phyloP scores from a whole-genome alignment of 2,329 filamentous ascomycete species.

The Verticillium zaregamsianum region DNA sequence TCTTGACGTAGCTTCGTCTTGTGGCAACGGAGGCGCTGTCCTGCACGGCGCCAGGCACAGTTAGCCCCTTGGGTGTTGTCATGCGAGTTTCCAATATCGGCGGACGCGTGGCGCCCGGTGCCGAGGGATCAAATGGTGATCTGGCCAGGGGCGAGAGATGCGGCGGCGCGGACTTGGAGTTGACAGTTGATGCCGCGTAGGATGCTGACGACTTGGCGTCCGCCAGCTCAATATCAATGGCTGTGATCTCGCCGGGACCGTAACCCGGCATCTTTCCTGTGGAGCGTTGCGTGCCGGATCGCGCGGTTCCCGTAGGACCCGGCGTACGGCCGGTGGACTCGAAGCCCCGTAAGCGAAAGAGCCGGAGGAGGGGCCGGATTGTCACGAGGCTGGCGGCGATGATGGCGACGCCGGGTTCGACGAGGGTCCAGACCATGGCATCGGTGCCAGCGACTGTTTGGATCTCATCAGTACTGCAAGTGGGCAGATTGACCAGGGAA shows the following conservation, averaged over 20 bases:
- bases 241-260: conserved; percentile 31
- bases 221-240: conserved; percentile 27
- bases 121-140: not conserved
- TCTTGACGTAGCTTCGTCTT: conserved; percentile 16
- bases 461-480: conserved; percentile 9
- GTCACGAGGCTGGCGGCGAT: conserved; percentile 50
- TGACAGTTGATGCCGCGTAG: not conserved
- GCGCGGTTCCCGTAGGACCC: conserved; percentile 21
- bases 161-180: not conserved
- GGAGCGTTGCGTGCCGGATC: conserved; percentile 23
- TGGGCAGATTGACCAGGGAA: no score
- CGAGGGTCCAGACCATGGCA: conserved; percentile 53
- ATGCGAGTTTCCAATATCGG: not conserved
- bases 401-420: conserved; percentile 53
- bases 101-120: not conserved
- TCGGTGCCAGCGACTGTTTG: conserved; percentile 41
- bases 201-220: not conserved
- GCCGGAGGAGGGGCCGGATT: conserved; percentile 48
- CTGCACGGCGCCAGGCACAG: not conserved
- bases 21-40: not conserved
- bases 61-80: not conserved
- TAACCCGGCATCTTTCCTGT: conserved; percentile 24
- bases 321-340: conserved; percentile 32
- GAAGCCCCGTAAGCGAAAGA: conserved; percentile 43
- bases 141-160: not conserved